These are phyloP conservation scores for Neobulgaria alba DNA, from an alignment of 2,329 filamentous ascomycete species.

Conservation along the genomic window DNA sequence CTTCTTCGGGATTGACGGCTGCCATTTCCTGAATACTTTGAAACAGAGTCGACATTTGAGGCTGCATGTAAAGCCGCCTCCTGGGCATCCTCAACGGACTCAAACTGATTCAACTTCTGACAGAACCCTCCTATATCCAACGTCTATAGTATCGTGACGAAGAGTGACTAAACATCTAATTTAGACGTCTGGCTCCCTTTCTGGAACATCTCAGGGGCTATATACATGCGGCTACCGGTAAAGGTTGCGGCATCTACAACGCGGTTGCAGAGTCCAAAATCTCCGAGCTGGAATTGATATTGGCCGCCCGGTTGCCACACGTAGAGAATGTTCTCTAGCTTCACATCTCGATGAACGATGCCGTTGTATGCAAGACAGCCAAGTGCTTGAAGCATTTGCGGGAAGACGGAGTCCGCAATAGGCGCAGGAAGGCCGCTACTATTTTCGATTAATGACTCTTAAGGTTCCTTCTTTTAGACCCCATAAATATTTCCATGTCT, in stretches of 20 bases:
- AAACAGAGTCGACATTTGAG: slow-evolving; percentile 5
- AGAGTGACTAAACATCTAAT: slow-evolving; percentile 13
- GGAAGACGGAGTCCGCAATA: slow-evolving; percentile 9
- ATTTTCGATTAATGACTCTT: slow-evolving; percentile 4
- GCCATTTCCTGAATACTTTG: slow-evolving; percentile 12
- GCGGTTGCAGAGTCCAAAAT: slow-evolving; percentile 10
- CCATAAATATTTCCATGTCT: slow-evolving; percentile 8
- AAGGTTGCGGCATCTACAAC: slow-evolving; percentile 3
- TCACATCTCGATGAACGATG: slow-evolving; percentile 89
- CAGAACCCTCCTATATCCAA: slow-evolving; percentile 11
- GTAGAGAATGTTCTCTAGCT: slow-evolving; percentile 15
- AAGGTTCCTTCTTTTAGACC: slow-evolving; percentile 8
- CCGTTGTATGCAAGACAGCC: slow-evolving; percentile 40
- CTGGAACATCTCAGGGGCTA: slow-evolving; percentile 8
- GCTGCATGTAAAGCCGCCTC: slow-evolving; percentile 5
- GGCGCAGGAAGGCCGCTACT: not conserved
- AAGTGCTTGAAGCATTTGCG: slow-evolving; percentile 10
- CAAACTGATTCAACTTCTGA: slow-evolving; percentile 6
- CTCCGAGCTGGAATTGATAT: slow-evolving; percentile 11
- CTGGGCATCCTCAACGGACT: slow-evolving; percentile 2
- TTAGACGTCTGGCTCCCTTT: slow-evolving; percentile 4
- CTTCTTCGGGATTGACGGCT: slow-evolving; percentile 5
- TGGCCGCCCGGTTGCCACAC: slow-evolving; percentile 4
- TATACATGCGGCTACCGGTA: slow-evolving; percentile 5
- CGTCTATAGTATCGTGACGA: slow-evolving; percentile 10